Evolutionary conservation across 1,139 yeast genomes (phyloP), one percentile per base, ranked within the genome.

Genomic region (Blastobotrys capitulatus): DNA sequence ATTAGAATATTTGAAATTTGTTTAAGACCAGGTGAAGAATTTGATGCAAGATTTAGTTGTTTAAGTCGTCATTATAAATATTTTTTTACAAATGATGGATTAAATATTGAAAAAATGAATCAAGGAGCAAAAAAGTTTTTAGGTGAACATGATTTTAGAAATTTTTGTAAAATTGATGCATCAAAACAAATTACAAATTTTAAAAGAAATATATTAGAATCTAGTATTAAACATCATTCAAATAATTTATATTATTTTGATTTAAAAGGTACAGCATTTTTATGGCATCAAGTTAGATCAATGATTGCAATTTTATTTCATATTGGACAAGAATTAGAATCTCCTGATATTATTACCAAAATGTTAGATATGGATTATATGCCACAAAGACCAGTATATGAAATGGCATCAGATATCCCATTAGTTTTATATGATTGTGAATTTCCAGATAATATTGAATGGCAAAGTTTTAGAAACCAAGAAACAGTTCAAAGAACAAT

Each of bases 201-300:
- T 65, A 67, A 62, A 29, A 73, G 97, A 60, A 73, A 72, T 13
- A 79, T 90, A 19, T 60, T 60, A 46, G 54, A 49, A 41, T 53
- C 63, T 1, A 53, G 58, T 2, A 67, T 68, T 19, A 49, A 50
- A 9, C 51, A 52, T 42, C 59, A 54, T 6, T 54, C 50, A 6
- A 43, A 45, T 15, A 59, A 58, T n/a, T 48, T 63, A 39, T 86
- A 76, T 60, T 84, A 83, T 52, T 82, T 92, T 64, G 90, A 89
- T 63, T 71, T 92, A 48, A 76, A 79, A 56, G 99, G 98, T 0
- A 74, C 87, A 1, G 98, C 98, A 7, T 94, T 94, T 59, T 70
- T 94, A 52, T 94, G 98, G 98, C 97, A 94, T 64, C 99, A 94
- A 66, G 99, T 94, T 20, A 77, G 98, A 47, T 89, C 96, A 58